These are phyloP conservation scores for Septoria linicola DNA, from an alignment of 2,329 filamentous ascomycete species.

Conservation along the genomic window DNA sequence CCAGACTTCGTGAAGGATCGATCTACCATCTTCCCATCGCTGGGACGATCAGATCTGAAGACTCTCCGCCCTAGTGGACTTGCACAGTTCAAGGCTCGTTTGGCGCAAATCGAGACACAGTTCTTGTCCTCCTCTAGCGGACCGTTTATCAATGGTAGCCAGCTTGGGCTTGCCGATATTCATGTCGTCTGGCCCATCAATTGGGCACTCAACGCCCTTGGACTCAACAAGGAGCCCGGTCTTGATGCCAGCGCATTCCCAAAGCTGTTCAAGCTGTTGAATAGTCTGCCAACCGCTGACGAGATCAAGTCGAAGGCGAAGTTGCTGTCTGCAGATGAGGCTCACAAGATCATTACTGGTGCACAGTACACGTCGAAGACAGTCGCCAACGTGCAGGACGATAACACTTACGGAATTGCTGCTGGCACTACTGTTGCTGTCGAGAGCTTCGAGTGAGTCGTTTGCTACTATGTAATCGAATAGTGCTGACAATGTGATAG, in stretches of 20 bases:
- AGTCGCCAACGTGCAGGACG: slow-evolving; percentile 18
- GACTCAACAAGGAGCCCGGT: slow-evolving; percentile 25
- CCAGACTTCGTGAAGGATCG: slow-evolving; percentile 33
- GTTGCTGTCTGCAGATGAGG: slow-evolving; percentile 30
- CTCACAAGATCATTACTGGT: slow-evolving; percentile 26
- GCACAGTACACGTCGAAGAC: slow-evolving; percentile 23
- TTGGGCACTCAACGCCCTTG: slow-evolving; percentile 30
- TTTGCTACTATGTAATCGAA: background rate
- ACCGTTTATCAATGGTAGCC: slow-evolving; percentile 29
- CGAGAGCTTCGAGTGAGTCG: slow-evolving; percentile 34
- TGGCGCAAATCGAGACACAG: slow-evolving; percentile 27
- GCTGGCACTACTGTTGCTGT: slow-evolving; percentile 28
- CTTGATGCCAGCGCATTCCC: slow-evolving; percentile 29
- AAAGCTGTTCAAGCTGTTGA: slow-evolving; percentile 30
- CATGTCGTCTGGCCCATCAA: slow-evolving; percentile 30
- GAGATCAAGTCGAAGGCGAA: slow-evolving; percentile 17
- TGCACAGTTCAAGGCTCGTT: slow-evolving; percentile 26
- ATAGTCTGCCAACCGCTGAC: slow-evolving; percentile 26
- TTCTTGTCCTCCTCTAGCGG: slow-evolving; percentile 24
- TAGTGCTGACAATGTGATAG: slow-evolving; percentile 19
- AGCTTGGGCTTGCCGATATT: slow-evolving; percentile 31
- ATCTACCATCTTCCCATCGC: slow-evolving; percentile 30
- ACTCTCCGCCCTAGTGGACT: slow-evolving; percentile 28
- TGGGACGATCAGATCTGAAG: slow-evolving; percentile 27
- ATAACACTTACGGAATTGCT: slow-evolving; percentile 26